phyloP scores from a whole-genome alignment of 2,329 filamentous ascomycete genomes.

The Dothideomycetidae sp. region DNA sequence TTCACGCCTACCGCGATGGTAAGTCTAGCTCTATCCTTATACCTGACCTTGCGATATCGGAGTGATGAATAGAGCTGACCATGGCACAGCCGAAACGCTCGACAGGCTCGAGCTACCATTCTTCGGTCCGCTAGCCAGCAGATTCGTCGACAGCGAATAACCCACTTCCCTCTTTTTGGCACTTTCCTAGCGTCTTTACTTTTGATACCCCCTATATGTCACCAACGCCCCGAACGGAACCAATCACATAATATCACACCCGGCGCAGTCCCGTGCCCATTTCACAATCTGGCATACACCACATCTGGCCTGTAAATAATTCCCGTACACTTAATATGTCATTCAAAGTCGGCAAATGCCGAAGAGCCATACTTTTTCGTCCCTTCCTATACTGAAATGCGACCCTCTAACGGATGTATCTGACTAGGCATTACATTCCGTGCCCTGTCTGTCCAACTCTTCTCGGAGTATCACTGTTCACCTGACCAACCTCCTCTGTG shows the following conservation, averaged over 20 bases:
- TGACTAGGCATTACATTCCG: constrained; percentile 11
- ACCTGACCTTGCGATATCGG: not conserved
- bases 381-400: no score
- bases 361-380: no score
- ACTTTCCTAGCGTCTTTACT: not conserved
- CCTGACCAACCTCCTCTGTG: constrained; percentile 12
- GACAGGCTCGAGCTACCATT: constrained; percentile 71
- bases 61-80: not conserved
- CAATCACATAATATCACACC: no score
- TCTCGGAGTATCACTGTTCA: constrained; percentile 3
- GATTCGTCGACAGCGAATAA: constrained; percentile 78
- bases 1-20: constrained; percentile 75
- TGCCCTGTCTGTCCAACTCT: constrained; percentile 2
- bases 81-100: constrained; percentile 43
- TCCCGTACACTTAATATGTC: not conserved
- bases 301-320: not conserved
- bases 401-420: no score
- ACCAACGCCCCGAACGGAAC: no score
- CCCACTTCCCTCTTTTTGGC: not conserved
- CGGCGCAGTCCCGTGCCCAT: no score
- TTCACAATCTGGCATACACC: constrained; percentile 1
- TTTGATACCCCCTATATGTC: constrained; percentile 6
- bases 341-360: no score
- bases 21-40: constrained; percentile 22
- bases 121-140: constrained; percentile 71